Conservation (phyloP, 352 stramenopile species). For the Phytophthora ramorum region DNA sequence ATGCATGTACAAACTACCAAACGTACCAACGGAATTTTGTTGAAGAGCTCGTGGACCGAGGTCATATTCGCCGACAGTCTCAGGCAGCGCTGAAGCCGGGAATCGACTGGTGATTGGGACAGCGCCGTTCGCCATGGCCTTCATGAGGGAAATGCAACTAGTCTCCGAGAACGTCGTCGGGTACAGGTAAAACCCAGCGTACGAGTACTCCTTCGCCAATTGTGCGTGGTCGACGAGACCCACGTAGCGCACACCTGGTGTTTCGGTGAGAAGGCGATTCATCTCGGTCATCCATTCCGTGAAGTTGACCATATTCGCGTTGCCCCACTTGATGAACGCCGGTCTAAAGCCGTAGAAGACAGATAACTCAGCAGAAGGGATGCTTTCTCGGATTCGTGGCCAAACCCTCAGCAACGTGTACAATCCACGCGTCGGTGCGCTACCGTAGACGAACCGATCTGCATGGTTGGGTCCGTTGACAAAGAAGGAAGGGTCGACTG, state of each 20-base stretch:
- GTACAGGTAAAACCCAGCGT: conserved; percentile 91
- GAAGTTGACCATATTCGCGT: conserved; percentile 52
- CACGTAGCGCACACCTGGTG: conserved; percentile 68
- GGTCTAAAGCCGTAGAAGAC: conserved; percentile 93
- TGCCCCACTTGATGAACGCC: conserved; percentile 75
- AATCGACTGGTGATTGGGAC: conserved; percentile 91
- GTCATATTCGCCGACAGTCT: conserved; percentile 76
- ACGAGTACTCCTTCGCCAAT: conserved; percentile 70
- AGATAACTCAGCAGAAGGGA: conserved; percentile 67
- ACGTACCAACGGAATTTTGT: conserved; percentile 26
- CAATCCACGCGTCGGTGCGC: conserved; percentile 83
- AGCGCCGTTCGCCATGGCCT: conserved; percentile 89
- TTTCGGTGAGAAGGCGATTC: conserved; percentile 36
- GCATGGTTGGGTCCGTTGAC: conserved; percentile 60
- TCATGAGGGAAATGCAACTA: conserved; percentile 94
- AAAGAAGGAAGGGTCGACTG: conserved; percentile 73
- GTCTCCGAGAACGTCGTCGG: conserved; percentile 91
- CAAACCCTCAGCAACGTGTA: conserved; percentile 70
- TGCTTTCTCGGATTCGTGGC: conserved; percentile 60
- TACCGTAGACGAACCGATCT: conserved; percentile 88
- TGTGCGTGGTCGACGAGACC: conserved; percentile 85
- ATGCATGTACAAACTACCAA: neutral
- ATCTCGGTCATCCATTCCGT: conserved; percentile 67
- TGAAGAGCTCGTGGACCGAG: conserved; percentile 62
- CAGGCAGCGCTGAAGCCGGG: conserved; percentile 61